Base-by-base conservation (phyloP, 78 protist species). In the Acrasis kona region DNA sequence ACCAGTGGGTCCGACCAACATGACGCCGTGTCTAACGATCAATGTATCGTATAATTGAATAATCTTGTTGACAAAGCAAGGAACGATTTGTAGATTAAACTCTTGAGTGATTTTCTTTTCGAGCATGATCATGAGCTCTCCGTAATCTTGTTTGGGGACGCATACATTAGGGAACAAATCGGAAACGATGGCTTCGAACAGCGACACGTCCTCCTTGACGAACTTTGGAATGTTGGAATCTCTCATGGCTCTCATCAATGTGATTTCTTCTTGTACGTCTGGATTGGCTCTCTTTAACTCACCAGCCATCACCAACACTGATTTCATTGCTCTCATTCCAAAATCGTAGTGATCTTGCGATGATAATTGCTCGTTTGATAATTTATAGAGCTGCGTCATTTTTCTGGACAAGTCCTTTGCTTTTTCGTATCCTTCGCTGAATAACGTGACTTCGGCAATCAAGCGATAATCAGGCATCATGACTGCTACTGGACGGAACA, bases 211-310 rank as follows among this genome's bases (percentile, higher is more conserved):
- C 0, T 84, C 85, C 6, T 84, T 83, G 9, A 89, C 79, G 76
- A 89, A 89, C 74, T 87, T 87, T 10, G 96, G 96, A n/a, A 87
- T 19, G 89, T 89, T 89, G 30, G 84, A 40, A 39, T 89, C 96
- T 34, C 58, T 42, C 81, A 89, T 78, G 29, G 96, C 96, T 2
- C 89, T 78, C 42, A 89, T 89, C 34, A 92, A 81, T 2, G 74
- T 71, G 70, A 85, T 69, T 37, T 89, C 87, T 70, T 92, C 96
- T 27, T 78, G 30, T 29, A 82, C 39, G 28, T 78, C 84, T 10
- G 87, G 85, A 58, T 83, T 61, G 34, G 64, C 42, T 19, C 92
- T 83, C 80, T 83, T 86, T 75, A 76, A 31, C 19, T 34, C 76
- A 38, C 91, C 94, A 6, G 94, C 88, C 83, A 79, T 82, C 27